Conservation (phyloP, 2,329 filamentous ascomycete genomes). For the Claviceps cyperi region DNA sequence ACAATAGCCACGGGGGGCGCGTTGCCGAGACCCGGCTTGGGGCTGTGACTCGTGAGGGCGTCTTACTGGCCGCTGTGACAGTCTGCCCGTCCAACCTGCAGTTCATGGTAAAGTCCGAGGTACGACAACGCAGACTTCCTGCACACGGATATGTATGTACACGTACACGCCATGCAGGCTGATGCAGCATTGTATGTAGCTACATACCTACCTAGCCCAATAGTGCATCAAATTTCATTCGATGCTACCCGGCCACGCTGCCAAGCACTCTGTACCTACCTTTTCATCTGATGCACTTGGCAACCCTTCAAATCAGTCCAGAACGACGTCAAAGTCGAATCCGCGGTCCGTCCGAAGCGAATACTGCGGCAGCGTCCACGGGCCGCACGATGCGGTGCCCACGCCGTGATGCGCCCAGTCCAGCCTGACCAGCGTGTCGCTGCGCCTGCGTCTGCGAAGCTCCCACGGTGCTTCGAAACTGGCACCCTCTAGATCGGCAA, state of each 20-base stretch:
- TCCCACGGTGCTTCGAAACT: constrained; percentile 49
- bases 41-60: neutral
- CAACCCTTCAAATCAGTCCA: constrained; percentile 20
- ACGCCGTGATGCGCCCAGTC: constrained; percentile 50
- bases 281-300: no score
- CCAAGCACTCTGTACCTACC: no score
- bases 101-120: neutral
- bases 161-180: no score
- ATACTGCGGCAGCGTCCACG: constrained; percentile 35
- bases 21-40: neutral
- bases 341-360: constrained; percentile 25
- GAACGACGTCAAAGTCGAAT: constrained; percentile 29
- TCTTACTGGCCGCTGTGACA: neutral
- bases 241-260: no score
- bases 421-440: constrained; percentile 41
- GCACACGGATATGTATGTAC: no score
- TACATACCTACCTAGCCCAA: no score
- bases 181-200: no score
- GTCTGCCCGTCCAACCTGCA: neutral
- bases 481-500: constrained; percentile 30
- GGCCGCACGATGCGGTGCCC: constrained; percentile 48
- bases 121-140: neutral
- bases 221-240: no score
- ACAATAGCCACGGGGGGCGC: neutral
- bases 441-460: constrained; percentile 30